A percentile compares a stretch with the other conserved stretches of the same genome.
Conservation (phyloP, 495 filamentous ascomycete species). For the Achaetomiella virescens region DNA sequence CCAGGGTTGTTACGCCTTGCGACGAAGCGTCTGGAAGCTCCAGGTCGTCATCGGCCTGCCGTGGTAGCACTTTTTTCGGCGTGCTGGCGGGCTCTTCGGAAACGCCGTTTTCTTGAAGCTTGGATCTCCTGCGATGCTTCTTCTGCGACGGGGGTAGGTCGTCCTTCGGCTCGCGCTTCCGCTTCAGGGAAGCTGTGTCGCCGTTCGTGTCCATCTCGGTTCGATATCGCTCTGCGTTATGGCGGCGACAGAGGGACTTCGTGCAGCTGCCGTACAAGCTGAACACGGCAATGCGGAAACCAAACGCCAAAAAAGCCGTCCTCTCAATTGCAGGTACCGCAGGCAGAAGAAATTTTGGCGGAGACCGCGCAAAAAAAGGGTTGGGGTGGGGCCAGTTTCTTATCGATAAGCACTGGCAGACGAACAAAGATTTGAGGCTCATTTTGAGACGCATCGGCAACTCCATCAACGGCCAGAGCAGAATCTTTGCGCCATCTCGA, state of each 20-base stretch:
- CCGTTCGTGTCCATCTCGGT: constrained; percentile 20
- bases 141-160: constrained; percentile 22
- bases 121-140: constrained; percentile 25
- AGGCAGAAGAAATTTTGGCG: constrained; percentile 32
- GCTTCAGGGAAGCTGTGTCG: constrained; percentile 28
- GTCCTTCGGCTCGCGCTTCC: constrained; percentile 32
- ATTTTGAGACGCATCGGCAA: neutral
- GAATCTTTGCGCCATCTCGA: constrained; percentile 1
- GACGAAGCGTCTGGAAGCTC: constrained; percentile 12
- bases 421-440: constrained; percentile 20
- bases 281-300: constrained; percentile 3
- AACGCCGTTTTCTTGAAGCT: constrained; percentile 8
- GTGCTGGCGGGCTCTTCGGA: constrained; percentile 3
- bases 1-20: neutral
- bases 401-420: constrained; percentile 30
- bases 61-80: neutral
- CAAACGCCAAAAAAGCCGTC: neutral
- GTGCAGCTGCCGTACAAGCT: neutral
- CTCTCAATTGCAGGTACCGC: constrained; percentile 12
- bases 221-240: constrained; percentile 15
- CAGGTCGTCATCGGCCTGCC: constrained; percentile 8
- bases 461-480: neutral
- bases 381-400: constrained; percentile 25
- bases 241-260: neutral
- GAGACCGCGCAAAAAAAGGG: constrained; percentile 27